Base-by-base conservation (phyloP, 73 alveolate species). In the Symbiodinium pilosum region DNA sequence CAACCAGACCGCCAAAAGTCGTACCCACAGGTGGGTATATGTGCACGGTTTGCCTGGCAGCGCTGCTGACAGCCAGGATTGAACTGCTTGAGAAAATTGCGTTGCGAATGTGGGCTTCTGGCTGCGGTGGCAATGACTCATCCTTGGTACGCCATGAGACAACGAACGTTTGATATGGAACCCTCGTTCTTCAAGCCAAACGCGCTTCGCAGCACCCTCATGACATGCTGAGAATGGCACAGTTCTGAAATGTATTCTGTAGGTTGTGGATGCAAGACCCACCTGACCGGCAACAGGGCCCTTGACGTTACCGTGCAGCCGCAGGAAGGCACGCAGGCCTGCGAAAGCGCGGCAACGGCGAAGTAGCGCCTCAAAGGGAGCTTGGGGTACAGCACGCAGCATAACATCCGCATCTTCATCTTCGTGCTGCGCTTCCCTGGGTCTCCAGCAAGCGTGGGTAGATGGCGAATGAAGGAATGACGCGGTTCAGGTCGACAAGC, bases 401-500 rank as follows among this genome's bases (percentile, higher is more conserved):
- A n/a, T n/a, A n/a, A n/a, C n/a, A n/a, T n/a, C n/a, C n/a, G n/a
- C n/a, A n/a, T n/a, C n/a, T n/a, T n/a, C n/a, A n/a, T n/a, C n/a
- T n/a, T n/a, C n/a, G n/a, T n/a, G n/a, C n/a, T n/a, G n/a, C n/a
- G n/a, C n/a, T n/a, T n/a, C 14, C 14, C 81, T 64, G 39, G 34
- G 81, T 26, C 30, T 24, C 39, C n/a, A 51, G 44, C 96, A 91
- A 43, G 47, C 96, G 75, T 34, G 96, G 77, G 41, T 64, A 85
- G 3, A 91, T 91, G 26, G 96, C 73, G 28, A 91, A 91, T 81
- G 96, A 91, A 16, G 96, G 96, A 77, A 91, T 91, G 39, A 91
- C 96, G n/a, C 88, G 24, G 52, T 91, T 91, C 77, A 91, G 77
- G 96, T 91, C 96, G 36, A 91, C 96, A 73, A 91, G 75, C 40